phyloP scores from a whole-genome alignment of 2,329 filamentous ascomycete species.

The Pseudopithomyces chartarum region DNA sequence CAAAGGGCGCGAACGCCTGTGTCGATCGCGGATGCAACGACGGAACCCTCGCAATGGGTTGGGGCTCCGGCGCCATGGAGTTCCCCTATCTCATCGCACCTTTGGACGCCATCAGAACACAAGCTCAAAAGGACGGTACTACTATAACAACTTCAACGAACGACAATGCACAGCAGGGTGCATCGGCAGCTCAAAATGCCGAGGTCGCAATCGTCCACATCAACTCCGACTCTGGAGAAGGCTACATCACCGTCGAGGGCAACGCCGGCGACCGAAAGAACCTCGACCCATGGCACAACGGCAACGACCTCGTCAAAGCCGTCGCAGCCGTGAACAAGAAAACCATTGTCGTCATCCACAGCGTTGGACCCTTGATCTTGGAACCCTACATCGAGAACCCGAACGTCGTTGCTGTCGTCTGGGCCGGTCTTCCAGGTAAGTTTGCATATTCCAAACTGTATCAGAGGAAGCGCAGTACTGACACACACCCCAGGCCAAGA shows the following conservation, averaged over 20 bases:
- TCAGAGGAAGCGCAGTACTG: neutral
- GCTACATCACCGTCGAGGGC: slow-evolving; percentile 54
- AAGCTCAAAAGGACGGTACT: slow-evolving; percentile 45
- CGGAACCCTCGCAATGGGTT: slow-evolving; percentile 70
- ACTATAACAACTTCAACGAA: slow-evolving; percentile 46
- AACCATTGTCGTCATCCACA: slow-evolving; percentile 47
- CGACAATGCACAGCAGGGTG: slow-evolving; percentile 44
- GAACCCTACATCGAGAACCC: slow-evolving; percentile 43
- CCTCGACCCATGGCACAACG: slow-evolving; percentile 53
- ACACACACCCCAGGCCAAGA: slow-evolving; percentile 40
- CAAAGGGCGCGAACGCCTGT: slow-evolving; percentile 79
- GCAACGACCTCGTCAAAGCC: slow-evolving; percentile 47
- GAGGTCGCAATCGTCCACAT: slow-evolving; percentile 54
- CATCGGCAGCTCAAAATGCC: slow-evolving; percentile 43
- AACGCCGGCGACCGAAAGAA: slow-evolving; percentile 55
- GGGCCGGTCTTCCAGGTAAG: slow-evolving; percentile 45
- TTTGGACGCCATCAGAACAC: slow-evolving; percentile 48
- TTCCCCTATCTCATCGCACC: slow-evolving; percentile 52
- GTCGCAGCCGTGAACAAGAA: slow-evolving; percentile 45
- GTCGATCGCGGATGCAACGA: slow-evolving; percentile 67
- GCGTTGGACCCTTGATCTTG: slow-evolving; percentile 43
- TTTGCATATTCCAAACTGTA: neutral
- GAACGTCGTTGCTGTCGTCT: slow-evolving; percentile 47
- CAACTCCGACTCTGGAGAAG: slow-evolving; percentile 55
- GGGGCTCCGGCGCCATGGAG: slow-evolving; percentile 64